phyloP scores from a whole-genome alignment of 164 flowering plant genomes.

The Nymphaea thermarum region DNA sequence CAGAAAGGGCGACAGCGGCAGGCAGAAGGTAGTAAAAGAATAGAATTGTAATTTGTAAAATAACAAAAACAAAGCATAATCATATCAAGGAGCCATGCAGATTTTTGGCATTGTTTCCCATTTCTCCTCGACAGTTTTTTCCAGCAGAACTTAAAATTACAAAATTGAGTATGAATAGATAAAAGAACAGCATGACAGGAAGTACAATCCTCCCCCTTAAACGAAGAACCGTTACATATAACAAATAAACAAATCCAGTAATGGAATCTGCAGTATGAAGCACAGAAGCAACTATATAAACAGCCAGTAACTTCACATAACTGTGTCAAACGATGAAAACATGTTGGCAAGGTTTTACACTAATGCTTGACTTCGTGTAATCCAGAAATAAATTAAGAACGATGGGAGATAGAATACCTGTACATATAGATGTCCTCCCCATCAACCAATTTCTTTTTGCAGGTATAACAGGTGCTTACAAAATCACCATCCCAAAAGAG shows the following conservation, averaged over 20 bases:
- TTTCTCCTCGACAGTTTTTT: no score
- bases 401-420: conserved; percentile 22
- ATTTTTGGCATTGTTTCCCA: no score
- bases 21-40: no score
- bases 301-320: no score
- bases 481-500: conserved; percentile 16
- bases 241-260: neutral
- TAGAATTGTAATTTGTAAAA: no score
- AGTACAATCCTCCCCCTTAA: neutral
- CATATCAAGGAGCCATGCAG: no score
- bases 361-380: neutral
- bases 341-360: neutral
- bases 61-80: no score
- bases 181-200: neutral
- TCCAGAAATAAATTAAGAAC: neutral
- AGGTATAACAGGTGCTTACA: conserved; percentile 49
- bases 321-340: neutral
- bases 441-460: conserved; percentile 47
- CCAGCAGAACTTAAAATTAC: neutral
- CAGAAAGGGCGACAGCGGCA: no score
- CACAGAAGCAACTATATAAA: neutral
- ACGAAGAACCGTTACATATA: neutral
- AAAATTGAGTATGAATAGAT: no score
- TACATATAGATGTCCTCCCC: conserved; percentile 53
- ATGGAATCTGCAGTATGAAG: neutral